Evolutionary conservation across 176 grass and related monocot species (phyloP).

Genomic region (Secale cereale): DNA sequence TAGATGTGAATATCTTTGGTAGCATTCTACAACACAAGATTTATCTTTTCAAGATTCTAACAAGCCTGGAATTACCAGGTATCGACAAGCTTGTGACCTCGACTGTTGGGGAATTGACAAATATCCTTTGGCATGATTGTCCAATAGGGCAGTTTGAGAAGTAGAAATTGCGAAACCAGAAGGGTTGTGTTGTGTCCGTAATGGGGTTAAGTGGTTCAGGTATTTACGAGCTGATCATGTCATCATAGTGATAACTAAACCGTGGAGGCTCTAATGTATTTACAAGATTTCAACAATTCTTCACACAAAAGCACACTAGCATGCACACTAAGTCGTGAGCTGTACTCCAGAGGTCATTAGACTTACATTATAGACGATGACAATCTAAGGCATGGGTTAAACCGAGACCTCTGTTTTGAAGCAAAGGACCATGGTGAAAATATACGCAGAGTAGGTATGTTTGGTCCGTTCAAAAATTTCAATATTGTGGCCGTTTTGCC

Average conservation of each 20-base stretch:
- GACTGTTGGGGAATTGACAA: slow-evolving; percentile 50
- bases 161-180: slow-evolving; percentile 61
- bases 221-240: not conserved
- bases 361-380: slow-evolving; percentile 80
- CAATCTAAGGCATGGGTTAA: slow-evolving; percentile 82
- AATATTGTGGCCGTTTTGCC: not conserved
- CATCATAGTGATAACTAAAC: not conserved
- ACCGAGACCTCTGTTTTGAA: slow-evolving; percentile 69
- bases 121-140: slow-evolving; percentile 76
- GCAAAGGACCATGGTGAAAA: slow-evolving; percentile 80
- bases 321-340: slow-evolving; percentile 47
- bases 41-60: not conserved
- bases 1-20: not conserved
- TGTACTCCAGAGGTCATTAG: slow-evolving; percentile 58
- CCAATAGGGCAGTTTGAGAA: slow-evolving; percentile 47
- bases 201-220: slow-evolving; percentile 83
- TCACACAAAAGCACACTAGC: slow-evolving; percentile 80
- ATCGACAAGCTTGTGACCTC: slow-evolving; percentile 30
- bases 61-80: not conserved
- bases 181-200: slow-evolving; percentile 83
- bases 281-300: not conserved
- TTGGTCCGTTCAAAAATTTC: not conserved
- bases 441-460: slow-evolving; percentile 77
- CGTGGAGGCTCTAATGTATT: not conserved
- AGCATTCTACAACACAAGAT: not conserved